phyloP scores from a whole-genome alignment of 2,329 filamentous ascomycete species.

The Lasiodiplodia gonubiensis region DNA sequence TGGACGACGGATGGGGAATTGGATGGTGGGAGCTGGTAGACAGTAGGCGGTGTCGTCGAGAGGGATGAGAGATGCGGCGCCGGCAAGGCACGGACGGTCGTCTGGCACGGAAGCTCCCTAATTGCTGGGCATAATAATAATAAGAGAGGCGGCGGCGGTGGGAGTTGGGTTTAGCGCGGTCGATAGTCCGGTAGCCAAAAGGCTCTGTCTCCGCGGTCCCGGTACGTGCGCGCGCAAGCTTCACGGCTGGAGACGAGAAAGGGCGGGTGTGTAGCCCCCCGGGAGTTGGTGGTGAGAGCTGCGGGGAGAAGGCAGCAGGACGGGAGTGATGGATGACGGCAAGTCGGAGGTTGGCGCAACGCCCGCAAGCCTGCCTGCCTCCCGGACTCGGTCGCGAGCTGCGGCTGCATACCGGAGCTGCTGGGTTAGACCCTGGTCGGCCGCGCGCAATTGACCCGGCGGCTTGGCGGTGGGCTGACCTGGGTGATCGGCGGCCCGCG shows the following conservation, averaged over 20 bases:
- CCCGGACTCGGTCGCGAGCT: background rate
- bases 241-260: background rate
- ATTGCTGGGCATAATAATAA: constrained; percentile 2
- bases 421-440: background rate
- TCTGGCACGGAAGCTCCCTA: constrained; percentile 4
- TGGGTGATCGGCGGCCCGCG: background rate
- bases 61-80: background rate
- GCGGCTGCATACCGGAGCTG: too few species aligned
- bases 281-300: background rate
- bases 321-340: background rate
- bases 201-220: background rate
- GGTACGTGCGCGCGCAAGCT: background rate
- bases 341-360: constrained; percentile 14
- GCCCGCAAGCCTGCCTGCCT: constrained; percentile 4
- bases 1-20: background rate
- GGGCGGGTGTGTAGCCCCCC: background rate
- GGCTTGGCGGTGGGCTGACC: background rate
- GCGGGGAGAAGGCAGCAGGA: background rate
- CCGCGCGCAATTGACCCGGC: background rate
- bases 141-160: background rate
- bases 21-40: too few species aligned
- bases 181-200: constrained; percentile 1
- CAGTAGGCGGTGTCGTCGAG: background rate
- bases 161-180: constrained; percentile 5
- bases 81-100: background rate